Base-by-base conservation (phyloP, 345 rosid genomes). In the Arabidopsis suecica region DNA sequence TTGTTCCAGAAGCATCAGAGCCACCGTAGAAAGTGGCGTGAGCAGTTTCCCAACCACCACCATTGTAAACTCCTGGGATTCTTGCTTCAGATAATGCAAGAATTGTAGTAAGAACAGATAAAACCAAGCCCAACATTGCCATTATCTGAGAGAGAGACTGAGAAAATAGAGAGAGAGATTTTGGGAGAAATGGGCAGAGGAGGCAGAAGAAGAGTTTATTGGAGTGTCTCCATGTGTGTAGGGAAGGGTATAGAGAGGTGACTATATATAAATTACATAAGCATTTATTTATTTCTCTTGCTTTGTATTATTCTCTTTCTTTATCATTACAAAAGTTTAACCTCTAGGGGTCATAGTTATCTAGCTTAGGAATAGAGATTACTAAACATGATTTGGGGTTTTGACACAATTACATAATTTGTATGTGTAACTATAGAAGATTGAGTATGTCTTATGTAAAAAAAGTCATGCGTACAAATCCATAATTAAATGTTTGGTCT, bases 11-110 rank as follows among this genome's bases (percentile, higher is more conserved):
- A 77, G 96, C 96, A 79, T 90, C 97, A 25, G 84, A 67, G 38
- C 96, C 97, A 10, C 96, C 97, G 51, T 92, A 92, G 85, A 92
- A 92, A 68, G 97, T 90, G 33, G 97, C 97, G 68, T 92, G 97
- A 20, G 97, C 96, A 38, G 13, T 82, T 79, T 90, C 83, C 97
- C 96, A 92, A 0, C 78, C 57, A 0, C 88, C 89, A 2, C 96
- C 97, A 10, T 40, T 13, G 88, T 84, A 92, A 20, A 75, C 85
- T 4, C 96, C 93, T 5, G 97, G 94, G 71, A 90, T 85, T 69
- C 91, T 88, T 30, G 92, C 92, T 64, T 92, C 89, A 61, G 58
- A 75, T 1, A 74, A 14, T 55, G 78, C 28, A 61, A 85, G 69
- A 22, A 81, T 6, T 3, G 79, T 50, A 28, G 79, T 50, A 34